phyloP scores from a whole-genome alignment of 129 eudicot genomes.

The Tanacetum coccineum region DNA sequence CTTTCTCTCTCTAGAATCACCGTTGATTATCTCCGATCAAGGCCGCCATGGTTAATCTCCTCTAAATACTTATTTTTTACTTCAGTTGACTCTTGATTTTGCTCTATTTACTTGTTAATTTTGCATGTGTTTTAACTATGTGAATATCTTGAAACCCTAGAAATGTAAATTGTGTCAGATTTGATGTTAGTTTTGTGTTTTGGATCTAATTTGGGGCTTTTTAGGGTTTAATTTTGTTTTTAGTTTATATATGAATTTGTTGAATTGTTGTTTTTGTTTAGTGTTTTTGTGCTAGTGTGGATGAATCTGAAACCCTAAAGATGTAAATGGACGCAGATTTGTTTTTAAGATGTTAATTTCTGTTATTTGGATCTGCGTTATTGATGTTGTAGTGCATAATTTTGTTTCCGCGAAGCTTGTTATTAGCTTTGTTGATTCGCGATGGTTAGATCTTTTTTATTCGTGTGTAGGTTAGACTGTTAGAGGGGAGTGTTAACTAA shows the following conservation, averaged over 20 bases:
- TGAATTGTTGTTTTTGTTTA: constrained; percentile 17
- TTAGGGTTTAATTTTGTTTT: not conserved
- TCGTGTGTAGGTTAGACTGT: too few species aligned
- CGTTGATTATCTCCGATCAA: constrained; percentile 26
- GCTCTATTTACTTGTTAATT: not conserved
- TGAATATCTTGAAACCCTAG: too few species aligned
- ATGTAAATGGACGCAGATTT: constrained; percentile 25
- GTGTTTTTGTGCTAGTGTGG: constrained; percentile 3
- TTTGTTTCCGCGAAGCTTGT: not conserved
- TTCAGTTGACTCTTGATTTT: constrained; percentile 1
- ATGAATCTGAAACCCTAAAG: constrained; percentile 26
- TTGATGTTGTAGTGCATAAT: not conserved
- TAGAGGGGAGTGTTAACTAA: too few species aligned
- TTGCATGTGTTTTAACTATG: constrained; percentile 1
- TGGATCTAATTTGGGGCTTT: too few species aligned
- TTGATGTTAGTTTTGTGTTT: too few species aligned
- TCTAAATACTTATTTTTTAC: not conserved
- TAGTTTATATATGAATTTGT: not conserved
- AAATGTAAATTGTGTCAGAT: too few species aligned
- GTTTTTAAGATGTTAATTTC: constrained; percentile 2
- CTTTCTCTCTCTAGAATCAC: constrained; percentile 27
- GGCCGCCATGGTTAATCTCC: constrained; percentile 33
- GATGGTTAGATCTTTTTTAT: too few species aligned
- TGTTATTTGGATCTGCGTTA: constrained; percentile 19
- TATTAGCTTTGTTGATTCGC: not conserved